A percentile compares a stretch with the other conserved stretches of the same genome.
These are phyloP conservation scores for Raffaelea albimanens DNA, from an alignment of 2,329 filamentous ascomycete genomes.

Conservation along the genomic window DNA sequence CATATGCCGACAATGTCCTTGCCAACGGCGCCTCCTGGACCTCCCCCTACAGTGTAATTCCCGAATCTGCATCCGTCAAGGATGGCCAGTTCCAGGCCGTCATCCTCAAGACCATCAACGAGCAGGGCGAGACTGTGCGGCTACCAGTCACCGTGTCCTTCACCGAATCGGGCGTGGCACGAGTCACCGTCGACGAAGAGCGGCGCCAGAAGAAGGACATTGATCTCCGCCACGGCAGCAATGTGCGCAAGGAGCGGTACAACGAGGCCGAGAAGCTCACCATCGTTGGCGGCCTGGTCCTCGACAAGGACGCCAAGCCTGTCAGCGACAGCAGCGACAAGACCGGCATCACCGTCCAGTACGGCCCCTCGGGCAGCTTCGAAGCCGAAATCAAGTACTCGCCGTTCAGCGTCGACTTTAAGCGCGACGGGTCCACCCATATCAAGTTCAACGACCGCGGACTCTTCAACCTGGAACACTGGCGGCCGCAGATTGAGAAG, in stretches of 20 bases:
- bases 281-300: conserved; percentile 68
- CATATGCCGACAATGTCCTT: conserved; percentile 69
- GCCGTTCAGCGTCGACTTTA: conserved; percentile 81
- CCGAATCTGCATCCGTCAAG: conserved; percentile 64
- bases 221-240: conserved; percentile 74
- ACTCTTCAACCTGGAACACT: conserved; percentile 88
- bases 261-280: conserved; percentile 84
- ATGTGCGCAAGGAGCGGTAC: conserved; percentile 82
- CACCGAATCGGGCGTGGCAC: conserved; percentile 77
- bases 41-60: conserved; percentile 69
- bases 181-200: conserved; percentile 86
- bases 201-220: conserved; percentile 83
- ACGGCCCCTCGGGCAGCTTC: conserved; percentile 66
- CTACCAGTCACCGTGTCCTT: conserved; percentile 82
- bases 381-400: conserved; percentile 76
- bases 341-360: conserved; percentile 63
- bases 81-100: conserved; percentile 71
- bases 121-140: conserved; percentile 57
- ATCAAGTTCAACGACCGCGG: conserved; percentile 87
- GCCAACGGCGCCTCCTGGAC: conserved; percentile 58
- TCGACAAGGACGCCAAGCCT: conserved; percentile 66
- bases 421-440: conserved; percentile 70
- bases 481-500: conserved; percentile 75
- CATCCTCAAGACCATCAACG: conserved; percentile 69
- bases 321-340: conserved; percentile 57